phyloP scores from a whole-genome alignment of 805 yeast species.

The Cyberlindnera maclurae region DNA sequence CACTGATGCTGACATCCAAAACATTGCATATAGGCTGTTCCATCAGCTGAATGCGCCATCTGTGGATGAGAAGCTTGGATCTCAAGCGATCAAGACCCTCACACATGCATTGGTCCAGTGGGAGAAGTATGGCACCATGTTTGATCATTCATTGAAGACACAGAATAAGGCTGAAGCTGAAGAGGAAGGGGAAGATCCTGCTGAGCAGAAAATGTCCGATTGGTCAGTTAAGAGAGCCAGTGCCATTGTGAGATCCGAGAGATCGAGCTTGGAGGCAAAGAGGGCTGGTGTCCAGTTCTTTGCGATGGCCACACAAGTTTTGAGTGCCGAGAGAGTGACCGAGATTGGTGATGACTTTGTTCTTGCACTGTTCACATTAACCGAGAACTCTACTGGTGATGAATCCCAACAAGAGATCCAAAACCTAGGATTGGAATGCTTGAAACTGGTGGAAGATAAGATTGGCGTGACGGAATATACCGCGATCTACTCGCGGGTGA shows the following conservation, averaged over 20 bases:
- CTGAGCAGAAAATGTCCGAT: constrained; percentile 34
- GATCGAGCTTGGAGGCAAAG: constrained; percentile 50
- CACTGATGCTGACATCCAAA: constrained; percentile 47
- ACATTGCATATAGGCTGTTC: constrained; percentile 56
- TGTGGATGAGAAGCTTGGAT: constrained; percentile 54
- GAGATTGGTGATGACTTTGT: constrained; percentile 43
- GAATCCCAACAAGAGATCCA: constrained; percentile 46
- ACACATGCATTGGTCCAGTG: constrained; percentile 55
- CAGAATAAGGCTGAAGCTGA: constrained; percentile 20
- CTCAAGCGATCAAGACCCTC: constrained; percentile 60
- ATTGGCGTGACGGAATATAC: constrained; percentile 70
- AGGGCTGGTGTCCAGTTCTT: constrained; percentile 61
- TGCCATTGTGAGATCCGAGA: constrained; percentile 59
- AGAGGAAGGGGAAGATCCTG: constrained; percentile 17
- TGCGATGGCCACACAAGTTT: constrained; percentile 54
- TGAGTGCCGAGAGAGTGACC: constrained; percentile 34
- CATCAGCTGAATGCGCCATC: constrained; percentile 81
- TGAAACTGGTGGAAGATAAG: constrained; percentile 57
- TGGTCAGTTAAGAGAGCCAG: constrained; percentile 62
- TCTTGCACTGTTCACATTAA: constrained; percentile 44
- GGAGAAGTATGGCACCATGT: constrained; percentile 38
- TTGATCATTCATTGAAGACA: constrained; percentile 16
- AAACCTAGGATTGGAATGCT: constrained; percentile 54
- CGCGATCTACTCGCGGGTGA: constrained; percentile 53
- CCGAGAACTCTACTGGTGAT: constrained; percentile 37